Conservation (phyloP, 2,329 filamentous ascomycete species). For the Sphaerulina musiva region DNA sequence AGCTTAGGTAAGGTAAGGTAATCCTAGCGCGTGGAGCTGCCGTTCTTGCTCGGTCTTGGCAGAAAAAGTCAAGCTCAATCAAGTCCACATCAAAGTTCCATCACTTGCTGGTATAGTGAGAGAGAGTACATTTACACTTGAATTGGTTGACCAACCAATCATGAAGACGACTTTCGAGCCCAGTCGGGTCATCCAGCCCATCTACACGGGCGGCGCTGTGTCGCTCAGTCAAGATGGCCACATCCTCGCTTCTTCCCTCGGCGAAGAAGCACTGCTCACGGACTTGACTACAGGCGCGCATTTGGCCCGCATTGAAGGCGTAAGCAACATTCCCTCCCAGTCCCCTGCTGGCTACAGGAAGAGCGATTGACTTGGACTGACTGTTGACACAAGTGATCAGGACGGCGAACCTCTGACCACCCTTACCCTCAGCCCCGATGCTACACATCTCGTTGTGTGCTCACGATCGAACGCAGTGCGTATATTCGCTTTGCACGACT, state of each 20-base stretch:
- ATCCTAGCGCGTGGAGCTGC: neutral
- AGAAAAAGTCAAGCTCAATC: slow-evolving; percentile 9
- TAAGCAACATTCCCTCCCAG: slow-evolving; percentile 40
- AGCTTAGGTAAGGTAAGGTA: too few relatives aligned
- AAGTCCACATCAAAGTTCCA: slow-evolving; percentile 13
- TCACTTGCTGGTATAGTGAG: neutral
- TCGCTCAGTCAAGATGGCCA: slow-evolving; percentile 73
- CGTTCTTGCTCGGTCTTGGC: neutral
- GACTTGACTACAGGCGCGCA: slow-evolving; percentile 76
- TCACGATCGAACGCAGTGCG: slow-evolving; percentile 95
- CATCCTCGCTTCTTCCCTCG: slow-evolving; percentile 81
- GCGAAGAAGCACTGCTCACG: slow-evolving; percentile 83
- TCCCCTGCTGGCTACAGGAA: neutral
- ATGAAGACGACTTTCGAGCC: slow-evolving; percentile 74
- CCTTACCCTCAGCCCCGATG: slow-evolving; percentile 74
- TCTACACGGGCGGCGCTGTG: slow-evolving; percentile 86
- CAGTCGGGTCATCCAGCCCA: slow-evolving; percentile 75
- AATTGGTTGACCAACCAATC: neutral
- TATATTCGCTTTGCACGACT: slow-evolving; percentile 67
- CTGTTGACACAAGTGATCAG: slow-evolving; percentile 37
- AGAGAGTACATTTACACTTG: neutral
- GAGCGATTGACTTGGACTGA: slow-evolving; percentile 26
- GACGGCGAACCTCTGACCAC: slow-evolving; percentile 68
- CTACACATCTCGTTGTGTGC: slow-evolving; percentile 80
- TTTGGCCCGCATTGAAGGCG: slow-evolving; percentile 79